Conservation (phyloP, 768 basidiomycete species). For the Agaricus blazei region DNA sequence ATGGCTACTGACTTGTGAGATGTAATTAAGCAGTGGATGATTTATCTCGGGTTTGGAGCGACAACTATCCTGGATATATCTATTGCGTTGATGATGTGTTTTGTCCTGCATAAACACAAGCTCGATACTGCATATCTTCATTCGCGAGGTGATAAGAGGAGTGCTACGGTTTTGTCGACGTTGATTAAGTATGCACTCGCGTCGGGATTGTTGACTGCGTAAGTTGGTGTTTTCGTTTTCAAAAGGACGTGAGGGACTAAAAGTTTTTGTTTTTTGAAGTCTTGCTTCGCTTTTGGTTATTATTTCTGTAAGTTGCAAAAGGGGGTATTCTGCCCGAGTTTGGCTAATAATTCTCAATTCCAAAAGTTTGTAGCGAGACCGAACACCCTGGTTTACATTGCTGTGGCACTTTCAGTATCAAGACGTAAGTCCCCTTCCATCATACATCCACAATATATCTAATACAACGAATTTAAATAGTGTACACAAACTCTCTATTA, state of each 20-base stretch:
- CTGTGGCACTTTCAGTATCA: conserved; percentile 25
- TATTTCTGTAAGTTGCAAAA: conserved; percentile 17
- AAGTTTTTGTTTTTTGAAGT: conserved; percentile 8
- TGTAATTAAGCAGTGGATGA: conserved; percentile 19
- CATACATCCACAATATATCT: background rate
- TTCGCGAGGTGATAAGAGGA: conserved; percentile 5
- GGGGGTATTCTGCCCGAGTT: background rate
- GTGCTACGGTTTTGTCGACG: conserved; percentile 20
- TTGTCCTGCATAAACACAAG: conserved; percentile 25
- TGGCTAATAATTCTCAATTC: background rate
- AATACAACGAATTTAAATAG: background rate
- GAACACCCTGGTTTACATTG: conserved; percentile 24
- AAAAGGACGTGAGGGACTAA: background rate
- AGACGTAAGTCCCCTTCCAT: conserved; percentile 18
- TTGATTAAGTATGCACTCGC: conserved; percentile 27
- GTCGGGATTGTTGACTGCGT: conserved; percentile 28
- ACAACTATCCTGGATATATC: conserved; percentile 25
- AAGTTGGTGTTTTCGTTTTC: background rate
- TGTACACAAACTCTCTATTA: conserved; percentile 17
- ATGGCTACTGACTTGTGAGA: too few species aligned
- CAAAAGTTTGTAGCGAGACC: conserved; percentile 25
- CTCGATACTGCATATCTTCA: background rate
- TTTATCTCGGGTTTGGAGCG: conserved; percentile 28
- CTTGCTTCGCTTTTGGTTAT: conserved; percentile 25
- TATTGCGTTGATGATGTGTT: conserved; percentile 27